phyloP scores from a whole-genome alignment of 768 basidiomycete genomes.

The Xerocomus spinulosus region DNA sequence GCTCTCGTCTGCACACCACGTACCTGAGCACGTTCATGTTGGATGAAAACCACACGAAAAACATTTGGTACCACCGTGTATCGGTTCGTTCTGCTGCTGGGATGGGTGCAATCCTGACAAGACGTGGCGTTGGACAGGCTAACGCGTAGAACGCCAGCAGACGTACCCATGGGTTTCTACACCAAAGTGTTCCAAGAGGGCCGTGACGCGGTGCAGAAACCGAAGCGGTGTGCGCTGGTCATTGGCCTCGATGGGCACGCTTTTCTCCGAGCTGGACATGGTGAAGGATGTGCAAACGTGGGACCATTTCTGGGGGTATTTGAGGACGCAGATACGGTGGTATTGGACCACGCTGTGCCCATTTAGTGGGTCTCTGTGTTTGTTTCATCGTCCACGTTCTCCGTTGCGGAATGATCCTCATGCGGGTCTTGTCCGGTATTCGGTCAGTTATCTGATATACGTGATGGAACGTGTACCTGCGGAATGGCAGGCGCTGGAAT shows the following conservation, averaged over 20 bases:
- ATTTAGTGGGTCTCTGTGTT: too few species aligned
- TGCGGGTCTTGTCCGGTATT: too few species aligned
- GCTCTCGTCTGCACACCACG: constrained; percentile 8
- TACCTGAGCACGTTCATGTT: constrained; percentile 43
- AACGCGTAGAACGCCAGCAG: not conserved
- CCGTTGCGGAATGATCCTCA: too few species aligned
- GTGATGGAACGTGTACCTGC: too few species aligned
- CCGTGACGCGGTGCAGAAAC: constrained; percentile 21
- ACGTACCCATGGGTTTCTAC: constrained; percentile 41
- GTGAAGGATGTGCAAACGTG: not conserved
- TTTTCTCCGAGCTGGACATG: constrained; percentile 3
- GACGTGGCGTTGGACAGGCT: not conserved
- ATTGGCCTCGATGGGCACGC: not conserved
- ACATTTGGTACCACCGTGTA: constrained; percentile 42
- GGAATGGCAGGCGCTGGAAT: too few species aligned
- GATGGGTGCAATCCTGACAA: constrained; percentile 37
- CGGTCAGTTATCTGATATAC: too few species aligned
- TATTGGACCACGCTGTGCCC: not conserved
- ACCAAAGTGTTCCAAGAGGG: constrained; percentile 32
- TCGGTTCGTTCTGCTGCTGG: constrained; percentile 35
- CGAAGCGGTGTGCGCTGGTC: constrained; percentile 1
- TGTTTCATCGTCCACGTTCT: too few species aligned
- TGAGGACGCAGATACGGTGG: not conserved
- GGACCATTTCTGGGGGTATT: not conserved
- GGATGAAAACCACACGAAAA: constrained; percentile 49